Conservation (phyloP, 2,329 filamentous ascomycete genomes). For the Stachybotrys chartarum region DNA sequence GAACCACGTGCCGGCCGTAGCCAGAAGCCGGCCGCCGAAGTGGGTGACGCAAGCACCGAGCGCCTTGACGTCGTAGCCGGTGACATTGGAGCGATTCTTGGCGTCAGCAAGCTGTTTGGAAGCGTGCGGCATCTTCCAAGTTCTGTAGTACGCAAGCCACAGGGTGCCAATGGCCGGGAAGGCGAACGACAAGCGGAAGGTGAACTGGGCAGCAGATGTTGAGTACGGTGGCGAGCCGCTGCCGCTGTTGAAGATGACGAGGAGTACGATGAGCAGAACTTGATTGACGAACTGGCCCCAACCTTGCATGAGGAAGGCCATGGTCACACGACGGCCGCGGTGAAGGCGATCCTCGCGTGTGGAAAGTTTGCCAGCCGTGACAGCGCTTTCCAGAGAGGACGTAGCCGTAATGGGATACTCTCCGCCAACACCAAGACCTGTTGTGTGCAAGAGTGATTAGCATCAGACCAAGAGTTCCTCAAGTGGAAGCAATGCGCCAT, state of each 20-base stretch:
- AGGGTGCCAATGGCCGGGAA: constrained; percentile 84
- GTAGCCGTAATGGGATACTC: constrained; percentile 98
- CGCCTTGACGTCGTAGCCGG: constrained; percentile 85
- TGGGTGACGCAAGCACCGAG: constrained; percentile 70
- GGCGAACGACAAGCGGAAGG: constrained; percentile 87
- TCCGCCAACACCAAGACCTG: constrained; percentile 60
- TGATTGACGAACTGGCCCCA: constrained; percentile 98
- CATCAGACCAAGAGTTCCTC: background rate
- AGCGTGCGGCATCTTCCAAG: constrained; percentile 86
- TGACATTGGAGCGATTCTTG: constrained; percentile 82
- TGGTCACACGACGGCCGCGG: constrained; percentile 91
- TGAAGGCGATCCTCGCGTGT: constrained; percentile 90
- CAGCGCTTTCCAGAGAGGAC: constrained; percentile 86
- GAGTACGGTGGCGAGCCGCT: constrained; percentile 70
- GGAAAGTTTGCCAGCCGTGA: constrained; percentile 78
- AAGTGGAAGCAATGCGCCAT: background rate
- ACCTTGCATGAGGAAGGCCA: constrained; percentile 95
- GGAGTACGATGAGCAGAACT: constrained; percentile 74
- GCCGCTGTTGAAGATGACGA: constrained; percentile 83
- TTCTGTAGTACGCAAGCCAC: constrained; percentile 94
- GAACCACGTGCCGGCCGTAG: constrained; percentile 87
- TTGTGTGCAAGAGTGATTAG: background rate
- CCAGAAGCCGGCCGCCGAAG: constrained; percentile 80
- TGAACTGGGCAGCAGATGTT: constrained; percentile 72
- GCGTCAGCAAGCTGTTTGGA: constrained; percentile 73